Evolutionary conservation across 2,329 filamentous ascomycete species (phyloP), one percentile per base, ranked within the genome.

Genomic region (Penicillium decumbens): DNA sequence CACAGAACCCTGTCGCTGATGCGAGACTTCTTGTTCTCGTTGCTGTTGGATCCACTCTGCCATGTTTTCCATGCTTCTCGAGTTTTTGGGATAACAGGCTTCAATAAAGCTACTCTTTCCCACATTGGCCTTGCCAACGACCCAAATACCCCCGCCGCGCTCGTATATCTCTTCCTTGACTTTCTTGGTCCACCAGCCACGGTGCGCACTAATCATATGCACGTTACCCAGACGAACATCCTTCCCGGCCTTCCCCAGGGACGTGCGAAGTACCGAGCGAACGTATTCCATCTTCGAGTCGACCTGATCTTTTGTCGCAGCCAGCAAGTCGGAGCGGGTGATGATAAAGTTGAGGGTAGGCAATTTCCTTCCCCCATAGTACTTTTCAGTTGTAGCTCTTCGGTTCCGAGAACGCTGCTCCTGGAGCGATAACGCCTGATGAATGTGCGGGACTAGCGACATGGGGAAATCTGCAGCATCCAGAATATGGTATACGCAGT

Each of bases 91-190:
- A 62, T 91, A 95, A 6, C 96, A 83, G 4, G 84, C 81, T 59
- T 93, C 85, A 53, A 97, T 95, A 2, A 98, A 79, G 64, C 87
- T 86, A 61, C 92, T 97, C 72, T 98, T 98, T 23, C 93, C 95
- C 2, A 97, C 95, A 65, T 98, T 98, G 55, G 90, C 89, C 70
- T 95, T 97, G n/a, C 93, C 93, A 2, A 98, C 87, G 77, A 98
- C 85, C 92, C 93, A 98, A 13, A 88, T 85, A 13, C 85, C 93
- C 4, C 92, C 92, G 3, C 89, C 90, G 42, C 88, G 81, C 38
- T 83, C 74, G 79, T 84, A 91, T 41, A 98, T 90, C 41, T 91
- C 85, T 59, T 95, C 85, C 68, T 89, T 95, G 47, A 98, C 74
- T 43, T 87, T 77, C 57, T 81, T 87, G 0, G 91, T 95, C 89